phyloP scores from a whole-genome alignment of 257 asterid genomes.

The Lavandula angustifolia region DNA sequence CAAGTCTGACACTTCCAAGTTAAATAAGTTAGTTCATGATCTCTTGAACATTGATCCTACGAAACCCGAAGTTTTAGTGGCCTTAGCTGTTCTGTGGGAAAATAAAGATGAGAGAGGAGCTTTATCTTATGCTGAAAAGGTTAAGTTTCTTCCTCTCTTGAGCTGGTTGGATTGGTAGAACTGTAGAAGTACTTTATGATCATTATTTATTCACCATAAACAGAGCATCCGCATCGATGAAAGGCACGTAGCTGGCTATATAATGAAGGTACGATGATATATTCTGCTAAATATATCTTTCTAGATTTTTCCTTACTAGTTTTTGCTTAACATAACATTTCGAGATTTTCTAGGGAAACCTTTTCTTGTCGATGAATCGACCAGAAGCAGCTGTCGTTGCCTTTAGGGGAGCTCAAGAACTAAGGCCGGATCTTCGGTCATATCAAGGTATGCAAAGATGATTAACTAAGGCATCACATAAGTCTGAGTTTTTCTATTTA shows the following conservation, averaged over 20 bases:
- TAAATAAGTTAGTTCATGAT: constrained; percentile 85
- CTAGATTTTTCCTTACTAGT: constrained; percentile 6
- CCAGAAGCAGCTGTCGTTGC: constrained; percentile 89
- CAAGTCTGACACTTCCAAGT: constrained; percentile 71
- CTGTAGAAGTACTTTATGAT: constrained; percentile 28
- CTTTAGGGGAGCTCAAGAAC: constrained; percentile 84
- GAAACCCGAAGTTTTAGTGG: constrained; percentile 92
- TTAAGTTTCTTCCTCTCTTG: constrained; percentile 33
- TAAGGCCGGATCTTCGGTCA: constrained; percentile 97
- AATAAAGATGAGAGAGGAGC: constrained; percentile 91
- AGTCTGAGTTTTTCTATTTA: not conserved
- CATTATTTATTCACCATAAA: constrained; percentile 30
- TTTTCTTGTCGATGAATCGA: constrained; percentile 78
- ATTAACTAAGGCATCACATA: not conserved
- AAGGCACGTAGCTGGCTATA: constrained; percentile 85
- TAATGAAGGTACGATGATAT: constrained; percentile 73
- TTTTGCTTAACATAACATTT: constrained; percentile 11
- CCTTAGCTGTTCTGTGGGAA: constrained; percentile 91
- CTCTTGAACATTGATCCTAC: constrained; percentile 78
- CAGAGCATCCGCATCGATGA: constrained; percentile 94
- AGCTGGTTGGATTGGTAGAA: constrained; percentile 18
- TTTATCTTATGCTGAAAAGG: constrained; percentile 89
- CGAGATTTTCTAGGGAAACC: constrained; percentile 73
- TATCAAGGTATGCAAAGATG: constrained; percentile 70
- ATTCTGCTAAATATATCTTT: constrained; percentile 6